Evolutionary conservation across 2,329 filamentous ascomycete genomes (phyloP), one percentile per base, ranked within the genome.

Genomic region (Diaporthe sp.): DNA sequence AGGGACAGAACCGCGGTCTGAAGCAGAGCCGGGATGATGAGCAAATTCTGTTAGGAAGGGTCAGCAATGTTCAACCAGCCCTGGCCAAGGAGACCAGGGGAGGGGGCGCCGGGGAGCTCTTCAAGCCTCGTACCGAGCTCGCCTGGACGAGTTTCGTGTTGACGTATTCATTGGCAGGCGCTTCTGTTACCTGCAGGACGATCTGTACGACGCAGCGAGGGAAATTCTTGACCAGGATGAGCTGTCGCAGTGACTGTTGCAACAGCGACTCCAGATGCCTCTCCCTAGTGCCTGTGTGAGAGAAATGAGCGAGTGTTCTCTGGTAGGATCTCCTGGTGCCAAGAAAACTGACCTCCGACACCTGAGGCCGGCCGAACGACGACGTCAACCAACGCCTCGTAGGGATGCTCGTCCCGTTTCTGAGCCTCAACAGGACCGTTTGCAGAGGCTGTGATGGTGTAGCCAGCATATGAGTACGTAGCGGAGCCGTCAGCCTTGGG

Each of bases 381-480:
- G 75, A 99, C 94, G 85, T 98, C 97, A 78, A 99, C 88, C 68
- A 93, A 91, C 39, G 96, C 95, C 86, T 98, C 95, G 84, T 98
- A 96, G 10, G 97, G 94, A 79, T 97, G 91, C 84, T 98, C 95
- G 82, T 99, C 96, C 80, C 95, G 92, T 81, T 96, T 91, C 80
- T 92, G 92, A 22, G 96, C 95, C 86, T 99, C 97, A 79, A 98
- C 91, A 22, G 97, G 97, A 0, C 96, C 97, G 85, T 98, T 98
- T 79, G 98, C 95, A 20, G 95, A 93, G 74, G 94, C 94, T 72
- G 97, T 91, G 78, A 98, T 90, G 60, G 92, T 93, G 84, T 95
- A 98, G 67, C 95, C 94, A 75, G 91, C 88, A 80, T 92, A 89
- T 2, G 93, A 91, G 83, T 95, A 95, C 13, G 91, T 93, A 15